Conservation (phyloP, 345 rosid species). For the Dipteronia sinensis region DNA sequence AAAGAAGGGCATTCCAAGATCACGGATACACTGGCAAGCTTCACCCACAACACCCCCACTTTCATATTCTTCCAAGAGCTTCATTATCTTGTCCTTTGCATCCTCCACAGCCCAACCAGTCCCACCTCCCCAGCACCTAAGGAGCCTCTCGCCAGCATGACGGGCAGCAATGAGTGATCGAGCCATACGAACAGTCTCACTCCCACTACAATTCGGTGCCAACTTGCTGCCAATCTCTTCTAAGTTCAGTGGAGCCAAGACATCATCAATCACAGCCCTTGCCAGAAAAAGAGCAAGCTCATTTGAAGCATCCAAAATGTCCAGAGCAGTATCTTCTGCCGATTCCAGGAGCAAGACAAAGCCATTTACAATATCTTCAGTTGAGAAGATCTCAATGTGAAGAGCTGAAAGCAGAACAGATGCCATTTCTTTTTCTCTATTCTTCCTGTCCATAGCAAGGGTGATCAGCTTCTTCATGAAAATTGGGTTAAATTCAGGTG, state of each 20-base stretch:
- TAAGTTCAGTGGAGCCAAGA: slow-evolving; percentile 84
- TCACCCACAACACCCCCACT: slow-evolving; percentile 87
- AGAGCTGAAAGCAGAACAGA: slow-evolving; percentile 92
- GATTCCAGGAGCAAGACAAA: slow-evolving; percentile 93
- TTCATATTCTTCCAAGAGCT: slow-evolving; percentile 91
- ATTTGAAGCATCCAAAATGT: slow-evolving; percentile 92
- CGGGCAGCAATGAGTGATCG: slow-evolving; percentile 84
- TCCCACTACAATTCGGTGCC: slow-evolving; percentile 82
- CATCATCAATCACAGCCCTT: slow-evolving; percentile 96
- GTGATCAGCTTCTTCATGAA: slow-evolving; percentile 90
- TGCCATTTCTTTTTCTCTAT: slow-evolving; percentile 99
- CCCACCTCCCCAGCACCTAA: slow-evolving; percentile 99
- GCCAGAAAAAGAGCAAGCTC: slow-evolving; percentile 97
- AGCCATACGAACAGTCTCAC: slow-evolving; percentile 76
- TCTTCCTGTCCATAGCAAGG: slow-evolving; percentile 96
- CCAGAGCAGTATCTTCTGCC: slow-evolving; percentile 94
- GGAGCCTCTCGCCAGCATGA: slow-evolving; percentile 95
- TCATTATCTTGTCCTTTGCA: slow-evolving; percentile 96
- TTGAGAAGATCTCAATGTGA: slow-evolving; percentile 92
- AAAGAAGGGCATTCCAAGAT: slow-evolving; percentile 95
- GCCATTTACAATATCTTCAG: slow-evolving; percentile 85
- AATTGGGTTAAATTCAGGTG: slow-evolving; percentile 72
- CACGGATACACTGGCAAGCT: slow-evolving; percentile 97
- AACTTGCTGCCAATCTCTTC: slow-evolving; percentile 80
- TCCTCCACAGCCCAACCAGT: slow-evolving; percentile 99